These are phyloP conservation scores for Bipolaris victoriae DNA, from an alignment of 2,329 filamentous ascomycete genomes.

Conservation along the genomic window DNA sequence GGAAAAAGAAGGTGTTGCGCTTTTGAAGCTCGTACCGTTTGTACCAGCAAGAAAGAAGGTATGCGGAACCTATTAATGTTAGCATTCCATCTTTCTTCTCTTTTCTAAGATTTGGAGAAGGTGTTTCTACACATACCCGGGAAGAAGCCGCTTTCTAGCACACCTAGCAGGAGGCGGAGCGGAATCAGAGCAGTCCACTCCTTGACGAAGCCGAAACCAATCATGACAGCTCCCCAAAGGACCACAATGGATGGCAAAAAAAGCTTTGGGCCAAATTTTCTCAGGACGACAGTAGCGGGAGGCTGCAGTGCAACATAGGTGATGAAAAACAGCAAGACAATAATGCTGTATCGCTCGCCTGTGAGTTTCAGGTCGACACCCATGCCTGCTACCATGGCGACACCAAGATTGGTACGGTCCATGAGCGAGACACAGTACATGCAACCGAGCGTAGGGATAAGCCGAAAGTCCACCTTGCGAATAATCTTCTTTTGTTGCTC, in stretches of 20 bases:
- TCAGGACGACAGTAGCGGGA: constrained; percentile 31
- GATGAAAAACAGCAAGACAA: constrained; percentile 35
- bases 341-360: constrained; percentile 31
- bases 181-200: constrained; percentile 32
- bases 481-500: constrained; percentile 34
- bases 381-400: constrained; percentile 45
- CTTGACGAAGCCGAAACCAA: constrained; percentile 34
- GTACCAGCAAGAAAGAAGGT: constrained; percentile 66
- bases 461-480: constrained; percentile 45
- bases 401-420: constrained; percentile 49
- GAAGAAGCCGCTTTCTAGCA: constrained; percentile 40
- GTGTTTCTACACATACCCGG: constrained; percentile 18
- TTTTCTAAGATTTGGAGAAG: neutral
- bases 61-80: constrained; percentile 40
- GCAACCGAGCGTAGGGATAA: constrained; percentile 50
- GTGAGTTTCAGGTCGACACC: constrained; percentile 37
- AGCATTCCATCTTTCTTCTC: neutral
- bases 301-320: constrained; percentile 34
- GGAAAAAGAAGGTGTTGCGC: constrained; percentile 63
- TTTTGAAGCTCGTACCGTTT: constrained; percentile 62
- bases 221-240: constrained; percentile 33
- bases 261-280: constrained; percentile 31
- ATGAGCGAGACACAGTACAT: constrained; percentile 51
- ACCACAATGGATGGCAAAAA: constrained; percentile 30
- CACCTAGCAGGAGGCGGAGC: constrained; percentile 31